Percentiles rank a stretch among this genome's conserved stretches.
These are phyloP conservation scores for Zygnema cylindricum DNA, from an alignment of 139 green algal species.

Conservation along the genomic window DNA sequence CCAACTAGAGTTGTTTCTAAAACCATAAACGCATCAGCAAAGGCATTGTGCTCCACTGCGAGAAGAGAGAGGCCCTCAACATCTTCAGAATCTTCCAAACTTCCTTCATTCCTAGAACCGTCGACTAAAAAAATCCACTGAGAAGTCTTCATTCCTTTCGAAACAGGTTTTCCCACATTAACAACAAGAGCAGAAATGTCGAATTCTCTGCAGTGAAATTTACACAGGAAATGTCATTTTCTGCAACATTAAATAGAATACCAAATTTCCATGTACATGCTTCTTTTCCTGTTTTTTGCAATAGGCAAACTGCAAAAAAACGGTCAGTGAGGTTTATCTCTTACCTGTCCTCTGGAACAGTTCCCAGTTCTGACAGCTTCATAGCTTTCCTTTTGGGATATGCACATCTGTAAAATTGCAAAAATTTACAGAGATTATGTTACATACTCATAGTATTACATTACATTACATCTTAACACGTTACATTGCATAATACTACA, in stretches of 20 bases:
- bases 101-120: background rate
- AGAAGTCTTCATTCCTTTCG: background rate
- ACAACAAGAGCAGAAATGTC: background rate
- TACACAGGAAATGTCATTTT: no score
- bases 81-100: background rate
- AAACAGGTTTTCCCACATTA: background rate
- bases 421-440: no score
- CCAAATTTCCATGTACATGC: no score
- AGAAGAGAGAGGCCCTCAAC: background rate
- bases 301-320: no score
- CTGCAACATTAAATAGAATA: no score
- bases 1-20: background rate
- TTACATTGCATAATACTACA: no score
- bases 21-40: constrained; percentile 1
- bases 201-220: constrained; percentile 19
- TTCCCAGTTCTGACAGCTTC: background rate
- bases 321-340: no score
- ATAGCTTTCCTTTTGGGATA: background rate
- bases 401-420: background rate
- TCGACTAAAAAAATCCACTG: constrained; percentile 12
- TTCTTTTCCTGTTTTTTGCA: no score
- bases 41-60: background rate
- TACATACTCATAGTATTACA: no score
- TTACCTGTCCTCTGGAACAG: background rate
- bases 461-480: no score